These are phyloP conservation scores for Metschnikowia orientalis DNA, from an alignment of 805 yeast genomes.

Conservation along the genomic window DNA sequence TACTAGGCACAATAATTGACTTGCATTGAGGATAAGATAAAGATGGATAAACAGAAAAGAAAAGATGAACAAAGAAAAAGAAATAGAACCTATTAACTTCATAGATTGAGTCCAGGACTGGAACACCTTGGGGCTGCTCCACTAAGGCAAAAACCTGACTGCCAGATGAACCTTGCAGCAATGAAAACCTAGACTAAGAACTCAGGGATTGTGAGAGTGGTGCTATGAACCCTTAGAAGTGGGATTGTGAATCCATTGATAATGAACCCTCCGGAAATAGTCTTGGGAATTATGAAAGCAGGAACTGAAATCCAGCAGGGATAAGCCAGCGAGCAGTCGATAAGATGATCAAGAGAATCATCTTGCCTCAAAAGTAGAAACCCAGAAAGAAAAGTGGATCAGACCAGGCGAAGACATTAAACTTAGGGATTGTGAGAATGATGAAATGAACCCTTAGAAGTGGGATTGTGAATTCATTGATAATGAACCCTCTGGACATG, in stretches of 20 bases:
- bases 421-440: not conserved
- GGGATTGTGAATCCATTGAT: not conserved
- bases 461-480: too few relatives aligned
- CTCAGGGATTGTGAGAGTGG: conserved; percentile 1
- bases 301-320: not conserved
- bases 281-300: too few relatives aligned
- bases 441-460: too few relatives aligned
- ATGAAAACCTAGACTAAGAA: not conserved
- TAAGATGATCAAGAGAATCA: not conserved
- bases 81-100: too few relatives aligned
- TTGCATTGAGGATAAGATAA: not conserved
- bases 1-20: not conserved
- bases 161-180: not conserved
- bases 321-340: not conserved
- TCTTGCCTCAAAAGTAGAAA: not conserved
- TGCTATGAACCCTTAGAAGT: conserved; percentile 1
- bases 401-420: not conserved
- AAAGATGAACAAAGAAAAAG: too few relatives aligned
- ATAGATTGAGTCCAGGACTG: too few relatives aligned
- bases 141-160: too few relatives aligned
- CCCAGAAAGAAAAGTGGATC: not conserved
- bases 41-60: not conserved
- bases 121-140: too few relatives aligned
- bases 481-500: too few relatives aligned
- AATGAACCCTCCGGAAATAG: not conserved